Percentiles rank a stretch among this genome's conserved stretches.
Conservation (phyloP, 1,284 basidiomycete species). For the Ustilago nuda region DNA sequence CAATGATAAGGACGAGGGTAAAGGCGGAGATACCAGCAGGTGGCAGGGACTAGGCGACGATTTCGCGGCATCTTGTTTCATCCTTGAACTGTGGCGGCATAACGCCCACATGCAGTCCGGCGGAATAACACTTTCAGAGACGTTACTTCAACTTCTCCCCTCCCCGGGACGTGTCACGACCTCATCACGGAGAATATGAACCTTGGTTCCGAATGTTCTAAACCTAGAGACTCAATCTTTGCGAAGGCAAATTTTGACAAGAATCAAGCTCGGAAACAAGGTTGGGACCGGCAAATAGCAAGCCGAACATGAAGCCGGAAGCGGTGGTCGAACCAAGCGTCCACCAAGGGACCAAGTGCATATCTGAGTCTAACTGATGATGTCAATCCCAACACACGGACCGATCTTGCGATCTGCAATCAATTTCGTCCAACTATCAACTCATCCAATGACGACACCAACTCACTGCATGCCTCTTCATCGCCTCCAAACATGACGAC, state of each 20-base stretch:
- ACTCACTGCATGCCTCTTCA: background rate
- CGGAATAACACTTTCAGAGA: background rate
- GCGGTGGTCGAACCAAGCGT: background rate
- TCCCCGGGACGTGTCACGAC: background rate
- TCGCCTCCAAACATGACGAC: background rate
- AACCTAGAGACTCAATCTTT: background rate
- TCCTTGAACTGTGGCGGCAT: background rate
- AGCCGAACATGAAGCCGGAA: slow-evolving; percentile 4
- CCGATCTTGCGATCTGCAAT: no score
- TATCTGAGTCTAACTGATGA: background rate
- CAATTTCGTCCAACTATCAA: background rate
- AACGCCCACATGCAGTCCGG: background rate
- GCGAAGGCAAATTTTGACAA: background rate
- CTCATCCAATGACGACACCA: background rate
- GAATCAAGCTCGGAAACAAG: background rate
- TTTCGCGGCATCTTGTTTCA: no score
- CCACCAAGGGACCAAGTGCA: background rate
- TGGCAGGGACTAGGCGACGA: no score
- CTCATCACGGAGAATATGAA: background rate
- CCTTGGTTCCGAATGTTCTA: background rate
- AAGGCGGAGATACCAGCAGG: background rate
- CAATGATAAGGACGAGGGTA: background rate
- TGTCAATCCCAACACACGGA: no score
- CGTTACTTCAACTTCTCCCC: slow-evolving; percentile 3
- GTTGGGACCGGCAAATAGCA: background rate